Evolutionary conservation across 2,329 filamentous ascomycete species (phyloP).

Genomic region (Emydomyces testavorans): DNA sequence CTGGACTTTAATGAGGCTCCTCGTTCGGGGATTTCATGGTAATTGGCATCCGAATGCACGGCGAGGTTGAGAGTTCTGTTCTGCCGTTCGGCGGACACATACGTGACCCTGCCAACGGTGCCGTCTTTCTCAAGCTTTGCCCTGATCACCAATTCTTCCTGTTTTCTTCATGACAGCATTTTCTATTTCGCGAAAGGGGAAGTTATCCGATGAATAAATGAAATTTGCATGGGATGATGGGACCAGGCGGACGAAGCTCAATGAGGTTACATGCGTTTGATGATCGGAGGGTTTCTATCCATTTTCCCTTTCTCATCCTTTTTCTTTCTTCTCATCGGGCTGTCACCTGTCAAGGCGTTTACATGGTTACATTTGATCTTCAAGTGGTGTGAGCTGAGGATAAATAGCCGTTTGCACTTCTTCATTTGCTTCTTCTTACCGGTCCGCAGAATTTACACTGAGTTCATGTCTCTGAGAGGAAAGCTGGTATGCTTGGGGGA

Average conservation of each 20-base stretch:
- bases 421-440: neutral
- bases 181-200: neutral
- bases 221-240: constrained; percentile 4
- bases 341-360: constrained; percentile 7
- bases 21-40: neutral
- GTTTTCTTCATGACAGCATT: constrained; percentile 2
- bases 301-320: constrained; percentile 5
- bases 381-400: constrained; percentile 3
- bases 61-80: neutral
- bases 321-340: neutral
- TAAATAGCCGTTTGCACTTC: neutral
- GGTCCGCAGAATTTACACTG: neutral
- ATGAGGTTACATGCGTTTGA: constrained; percentile 5
- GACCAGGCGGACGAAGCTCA: constrained; percentile 1
- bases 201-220: constrained; percentile 10
- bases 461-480: neutral
- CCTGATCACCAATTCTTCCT: neutral
- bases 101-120: neutral
- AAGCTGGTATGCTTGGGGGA: neutral
- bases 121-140: neutral
- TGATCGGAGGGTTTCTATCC: constrained; percentile 2
- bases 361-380: constrained; percentile 2
- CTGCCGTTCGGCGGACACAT: neutral
- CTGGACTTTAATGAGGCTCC: neutral
- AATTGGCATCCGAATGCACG: neutral